Conservation (phyloP, 2,329 filamentous ascomycete genomes). For the Colletotrichum tropicale region DNA sequence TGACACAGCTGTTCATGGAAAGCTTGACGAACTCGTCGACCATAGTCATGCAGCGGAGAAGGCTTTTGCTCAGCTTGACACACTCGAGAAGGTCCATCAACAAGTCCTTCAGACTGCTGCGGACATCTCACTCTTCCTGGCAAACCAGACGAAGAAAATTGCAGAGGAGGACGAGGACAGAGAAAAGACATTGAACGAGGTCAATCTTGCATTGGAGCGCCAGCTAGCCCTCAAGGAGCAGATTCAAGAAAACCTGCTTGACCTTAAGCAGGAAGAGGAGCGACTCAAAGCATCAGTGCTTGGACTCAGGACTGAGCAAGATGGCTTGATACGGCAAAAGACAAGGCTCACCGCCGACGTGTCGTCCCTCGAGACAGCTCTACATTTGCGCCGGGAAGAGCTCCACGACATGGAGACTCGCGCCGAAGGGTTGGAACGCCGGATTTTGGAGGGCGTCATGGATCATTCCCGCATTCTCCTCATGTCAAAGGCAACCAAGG, state of each 20-base stretch:
- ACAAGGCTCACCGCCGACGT: slow-evolving; percentile 83
- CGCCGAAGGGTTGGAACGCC: slow-evolving; percentile 86
- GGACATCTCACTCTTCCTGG: slow-evolving; percentile 83
- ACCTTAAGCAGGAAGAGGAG: slow-evolving; percentile 56
- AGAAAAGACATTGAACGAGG: slow-evolving; percentile 80
- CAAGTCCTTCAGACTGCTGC: slow-evolving; percentile 85
- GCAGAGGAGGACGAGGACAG: slow-evolving; percentile 79
- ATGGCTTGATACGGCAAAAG: slow-evolving; percentile 79
- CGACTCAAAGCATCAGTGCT: slow-evolving; percentile 60
- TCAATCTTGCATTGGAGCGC: slow-evolving; percentile 80
- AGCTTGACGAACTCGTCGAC: slow-evolving; percentile 55
- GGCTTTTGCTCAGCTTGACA: slow-evolving; percentile 76
- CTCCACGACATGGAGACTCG: slow-evolving; percentile 88
- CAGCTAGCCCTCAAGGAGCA: slow-evolving; percentile 69
- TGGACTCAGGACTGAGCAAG: slow-evolving; percentile 70
- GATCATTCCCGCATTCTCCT: slow-evolving; percentile 93
- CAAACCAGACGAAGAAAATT: slow-evolving; percentile 75
- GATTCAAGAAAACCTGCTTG: slow-evolving; percentile 59
- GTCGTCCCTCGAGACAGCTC: slow-evolving; percentile 87
- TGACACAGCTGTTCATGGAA: slow-evolving; percentile 29
- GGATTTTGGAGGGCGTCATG: slow-evolving; percentile 94
- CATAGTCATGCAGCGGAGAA: slow-evolving; percentile 71
- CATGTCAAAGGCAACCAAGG: slow-evolving; percentile 67
- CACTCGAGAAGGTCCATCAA: slow-evolving; percentile 86
- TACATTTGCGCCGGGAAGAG: slow-evolving; percentile 88